These are phyloP conservation scores for Ciborinia camelliae DNA, from an alignment of 2,329 filamentous ascomycete genomes.

Conservation along the genomic window DNA sequence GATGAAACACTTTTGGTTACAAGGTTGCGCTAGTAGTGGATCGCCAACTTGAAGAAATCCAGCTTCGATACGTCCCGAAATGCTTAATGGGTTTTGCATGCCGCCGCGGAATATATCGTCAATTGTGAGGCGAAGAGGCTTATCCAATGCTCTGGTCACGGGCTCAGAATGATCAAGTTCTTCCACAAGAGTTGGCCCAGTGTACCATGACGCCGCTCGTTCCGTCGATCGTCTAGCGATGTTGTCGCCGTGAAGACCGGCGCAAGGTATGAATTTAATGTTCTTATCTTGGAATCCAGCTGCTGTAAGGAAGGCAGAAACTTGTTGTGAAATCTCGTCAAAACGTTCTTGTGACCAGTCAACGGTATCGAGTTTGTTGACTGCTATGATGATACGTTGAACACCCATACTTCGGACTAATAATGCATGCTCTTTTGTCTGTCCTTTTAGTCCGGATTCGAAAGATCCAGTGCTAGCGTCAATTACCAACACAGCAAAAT, in stretches of 20 bases:
- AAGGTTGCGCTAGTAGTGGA: constrained; percentile 72
- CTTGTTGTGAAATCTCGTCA: constrained; percentile 78
- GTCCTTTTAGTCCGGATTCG: constrained; percentile 87
- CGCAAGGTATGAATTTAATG: constrained; percentile 83
- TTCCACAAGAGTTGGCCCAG: constrained; percentile 72
- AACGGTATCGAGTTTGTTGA: constrained; percentile 93
- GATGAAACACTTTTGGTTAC: constrained; percentile 74
- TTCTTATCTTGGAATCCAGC: constrained; percentile 81
- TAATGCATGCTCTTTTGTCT: constrained; percentile 90
- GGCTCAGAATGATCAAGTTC: constrained; percentile 83
- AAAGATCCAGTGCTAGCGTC: constrained; percentile 89
- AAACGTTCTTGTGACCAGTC: constrained; percentile 81
- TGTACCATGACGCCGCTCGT: constrained; percentile 70
- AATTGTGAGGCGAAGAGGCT: constrained; percentile 81
- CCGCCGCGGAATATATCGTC: constrained; percentile 81
- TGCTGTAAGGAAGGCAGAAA: constrained; percentile 75
- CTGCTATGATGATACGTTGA: constrained; percentile 78
- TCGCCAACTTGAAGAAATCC: constrained; percentile 85
- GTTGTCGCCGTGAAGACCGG: constrained; percentile 85
- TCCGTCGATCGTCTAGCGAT: constrained; percentile 60
- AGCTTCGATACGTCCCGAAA: constrained; percentile 81
- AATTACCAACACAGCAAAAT: constrained; percentile 92
- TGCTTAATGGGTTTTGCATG: constrained; percentile 74
- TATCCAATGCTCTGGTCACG: constrained; percentile 65
- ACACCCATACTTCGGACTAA: constrained; percentile 89